phyloP scores from a whole-genome alignment of 257 asterid genomes.

The Solanum tacnaense region DNA sequence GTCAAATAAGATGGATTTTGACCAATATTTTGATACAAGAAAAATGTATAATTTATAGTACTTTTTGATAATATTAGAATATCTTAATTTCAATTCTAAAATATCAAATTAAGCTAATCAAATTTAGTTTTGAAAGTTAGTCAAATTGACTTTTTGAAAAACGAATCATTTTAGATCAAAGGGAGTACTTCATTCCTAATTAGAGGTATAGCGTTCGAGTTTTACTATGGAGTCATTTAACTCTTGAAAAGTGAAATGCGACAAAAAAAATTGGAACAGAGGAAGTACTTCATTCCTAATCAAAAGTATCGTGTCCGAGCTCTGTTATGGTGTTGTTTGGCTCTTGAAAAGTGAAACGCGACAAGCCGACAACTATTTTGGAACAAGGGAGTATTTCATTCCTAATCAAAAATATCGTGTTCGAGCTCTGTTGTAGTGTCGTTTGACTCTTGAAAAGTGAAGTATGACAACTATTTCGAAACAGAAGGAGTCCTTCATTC shows the following conservation, averaged over 20 bases:
- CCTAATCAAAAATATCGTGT: fast-evolving
- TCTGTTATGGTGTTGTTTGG: fast-evolving
- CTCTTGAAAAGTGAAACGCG: not conserved
- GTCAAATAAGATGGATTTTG: not conserved
- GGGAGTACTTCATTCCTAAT: not conserved
- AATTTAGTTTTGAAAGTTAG: not conserved
- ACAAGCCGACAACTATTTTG: no score
- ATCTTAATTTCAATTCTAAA: no score
- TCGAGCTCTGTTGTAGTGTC: not conserved
- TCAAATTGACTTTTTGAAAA: no score
- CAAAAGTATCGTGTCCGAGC: no score
- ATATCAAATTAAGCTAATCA: no score
- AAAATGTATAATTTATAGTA: not conserved
- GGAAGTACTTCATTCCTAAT: no score
- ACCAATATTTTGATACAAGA: not conserved
- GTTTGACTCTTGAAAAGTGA: not conserved
- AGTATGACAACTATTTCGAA: no score
- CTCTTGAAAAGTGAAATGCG: not conserved
- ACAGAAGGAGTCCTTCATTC: fast-evolving
- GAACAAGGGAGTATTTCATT: no score
- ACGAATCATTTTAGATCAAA: fast-evolving
- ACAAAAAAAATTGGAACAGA: no score
- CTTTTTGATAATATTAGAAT: not conserved
- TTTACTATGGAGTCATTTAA: not conserved
- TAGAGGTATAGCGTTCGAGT: no score